phyloP scores from a whole-genome alignment of 352 stramenopile genomes.

The Globisporangium yorkense region DNA sequence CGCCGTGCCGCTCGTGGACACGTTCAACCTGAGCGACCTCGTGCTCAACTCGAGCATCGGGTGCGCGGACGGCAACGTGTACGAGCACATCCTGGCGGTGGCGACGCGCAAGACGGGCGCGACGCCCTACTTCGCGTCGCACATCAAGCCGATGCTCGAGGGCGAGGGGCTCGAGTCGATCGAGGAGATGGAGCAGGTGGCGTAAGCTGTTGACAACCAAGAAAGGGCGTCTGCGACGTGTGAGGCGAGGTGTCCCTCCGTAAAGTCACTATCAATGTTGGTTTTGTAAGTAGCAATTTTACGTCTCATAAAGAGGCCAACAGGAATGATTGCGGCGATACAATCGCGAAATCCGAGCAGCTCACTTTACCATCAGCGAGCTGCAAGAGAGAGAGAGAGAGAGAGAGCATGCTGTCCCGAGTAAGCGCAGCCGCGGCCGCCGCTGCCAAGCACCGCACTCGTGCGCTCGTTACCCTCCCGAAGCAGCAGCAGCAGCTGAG shows the following conservation, averaged over 20 bases:
- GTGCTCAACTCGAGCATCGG: constrained; percentile 72
- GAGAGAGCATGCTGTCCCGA: background rate
- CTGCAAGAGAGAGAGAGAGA: background rate
- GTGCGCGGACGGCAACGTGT: constrained; percentile 59
- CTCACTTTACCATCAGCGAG: background rate
- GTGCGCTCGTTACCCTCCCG: background rate
- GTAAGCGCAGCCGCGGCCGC: background rate
- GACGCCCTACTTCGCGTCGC: constrained; percentile 44
- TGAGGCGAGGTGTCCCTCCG: background rate
- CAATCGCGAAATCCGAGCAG: background rate
- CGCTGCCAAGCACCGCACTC: background rate
- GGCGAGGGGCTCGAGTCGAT: constrained; percentile 28
- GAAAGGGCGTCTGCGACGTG: background rate
- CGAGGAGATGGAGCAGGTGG: constrained; percentile 1
- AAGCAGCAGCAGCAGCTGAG: background rate
- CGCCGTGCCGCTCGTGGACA: constrained; percentile 63
- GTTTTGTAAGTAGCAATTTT: background rate
- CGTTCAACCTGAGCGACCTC: constrained; percentile 67
- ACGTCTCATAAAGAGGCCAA: background rate
- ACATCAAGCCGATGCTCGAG: constrained; percentile 65
- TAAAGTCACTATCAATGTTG: background rate
- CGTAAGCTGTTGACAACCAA: background rate
- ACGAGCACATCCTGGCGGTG: constrained; percentile 50
- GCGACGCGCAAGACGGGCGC: constrained; percentile 29
- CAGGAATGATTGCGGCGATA: background rate